Percentiles rank a stretch among this genome's conserved stretches.
Evolutionary conservation across 495 filamentous ascomycete species (phyloP).

Genomic region (Aspergillus cristatus): DNA sequence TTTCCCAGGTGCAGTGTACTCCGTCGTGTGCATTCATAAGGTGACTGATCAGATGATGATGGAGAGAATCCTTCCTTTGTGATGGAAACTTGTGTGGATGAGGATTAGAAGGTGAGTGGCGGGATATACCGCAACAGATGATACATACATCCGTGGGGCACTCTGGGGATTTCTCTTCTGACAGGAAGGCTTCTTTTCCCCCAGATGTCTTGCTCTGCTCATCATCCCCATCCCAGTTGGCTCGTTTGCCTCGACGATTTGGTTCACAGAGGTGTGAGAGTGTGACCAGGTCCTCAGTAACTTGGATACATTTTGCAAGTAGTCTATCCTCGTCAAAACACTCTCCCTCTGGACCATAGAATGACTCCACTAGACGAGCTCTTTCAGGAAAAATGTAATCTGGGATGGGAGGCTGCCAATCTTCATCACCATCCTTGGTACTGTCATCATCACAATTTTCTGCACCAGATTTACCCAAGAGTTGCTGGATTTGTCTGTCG

Average conservation of each 20-base stretch:
- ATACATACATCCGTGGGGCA: slow-evolving; percentile 21
- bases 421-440: slow-evolving; percentile 3
- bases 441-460: slow-evolving; percentile 12
- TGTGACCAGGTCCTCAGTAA: slow-evolving; percentile 21
- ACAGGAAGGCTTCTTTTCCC: slow-evolving; percentile 8
- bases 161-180: slow-evolving; percentile 7
- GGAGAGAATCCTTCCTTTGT: slow-evolving; percentile 20
- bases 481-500: too few species aligned
- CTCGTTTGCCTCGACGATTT: slow-evolving; percentile 17
- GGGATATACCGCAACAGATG: slow-evolving; percentile 19
- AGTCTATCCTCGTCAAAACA: slow-evolving; percentile 17
- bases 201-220: slow-evolving; percentile 7
- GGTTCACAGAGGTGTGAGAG: slow-evolving; percentile 14
- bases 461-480: too few species aligned
- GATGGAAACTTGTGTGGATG: slow-evolving; percentile 21
- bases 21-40: slow-evolving; percentile 14
- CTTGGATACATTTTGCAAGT: slow-evolving; percentile 17
- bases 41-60: slow-evolving; percentile 20
- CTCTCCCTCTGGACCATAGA: slow-evolving; percentile 20
- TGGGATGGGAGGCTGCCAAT: slow-evolving; percentile 14
- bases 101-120: slow-evolving; percentile 17
- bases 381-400: slow-evolving; percentile 18
- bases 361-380: slow-evolving; percentile 18
- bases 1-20: slow-evolving; percentile 20
- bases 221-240: slow-evolving; percentile 14